These are phyloP conservation scores for Fragaria nilgerrensis DNA, from an alignment of 306 rosid species.

Conservation along the genomic window DNA sequence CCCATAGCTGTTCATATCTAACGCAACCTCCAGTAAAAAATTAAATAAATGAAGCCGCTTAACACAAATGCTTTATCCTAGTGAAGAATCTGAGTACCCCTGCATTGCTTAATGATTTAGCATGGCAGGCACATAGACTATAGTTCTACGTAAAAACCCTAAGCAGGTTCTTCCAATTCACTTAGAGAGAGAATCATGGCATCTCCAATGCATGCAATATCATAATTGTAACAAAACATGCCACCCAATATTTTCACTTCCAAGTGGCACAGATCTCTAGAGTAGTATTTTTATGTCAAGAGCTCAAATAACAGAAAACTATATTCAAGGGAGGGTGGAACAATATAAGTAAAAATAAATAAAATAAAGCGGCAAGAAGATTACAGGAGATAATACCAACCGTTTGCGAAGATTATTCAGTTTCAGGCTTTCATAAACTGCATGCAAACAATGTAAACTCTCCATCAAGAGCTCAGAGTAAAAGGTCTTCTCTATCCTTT, in stretches of 20 bases:
- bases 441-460: conserved; percentile 84
- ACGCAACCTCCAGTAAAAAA: conserved; percentile 13
- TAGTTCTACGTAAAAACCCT: not conserved
- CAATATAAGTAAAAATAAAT: conserved; percentile 5
- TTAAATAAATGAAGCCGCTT: conserved; percentile 11
- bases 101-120: not conserved
- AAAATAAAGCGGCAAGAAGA: not conserved
- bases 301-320: not conserved
- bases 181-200: conserved; percentile 1
- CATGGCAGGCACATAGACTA: conserved; percentile 18
- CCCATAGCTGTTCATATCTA: conserved; percentile 10
- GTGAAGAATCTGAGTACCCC: not conserved
- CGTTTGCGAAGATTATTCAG: conserved; percentile 85
- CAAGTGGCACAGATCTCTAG: not conserved
- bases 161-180: conserved; percentile 1
- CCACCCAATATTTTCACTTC: not conserved
- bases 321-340: not conserved
- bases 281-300: not conserved
- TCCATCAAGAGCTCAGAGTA: conserved; percentile 59
- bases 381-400: conserved; percentile 33
- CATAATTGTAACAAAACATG: not conserved
- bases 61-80: conserved; percentile 11
- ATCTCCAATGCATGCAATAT: conserved; percentile 5
- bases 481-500: conserved; percentile 44
- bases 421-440: conserved; percentile 87